phyloP scores from a whole-genome alignment of 1,284 basidiomycete species.

The Heimioporus retisporus region DNA sequence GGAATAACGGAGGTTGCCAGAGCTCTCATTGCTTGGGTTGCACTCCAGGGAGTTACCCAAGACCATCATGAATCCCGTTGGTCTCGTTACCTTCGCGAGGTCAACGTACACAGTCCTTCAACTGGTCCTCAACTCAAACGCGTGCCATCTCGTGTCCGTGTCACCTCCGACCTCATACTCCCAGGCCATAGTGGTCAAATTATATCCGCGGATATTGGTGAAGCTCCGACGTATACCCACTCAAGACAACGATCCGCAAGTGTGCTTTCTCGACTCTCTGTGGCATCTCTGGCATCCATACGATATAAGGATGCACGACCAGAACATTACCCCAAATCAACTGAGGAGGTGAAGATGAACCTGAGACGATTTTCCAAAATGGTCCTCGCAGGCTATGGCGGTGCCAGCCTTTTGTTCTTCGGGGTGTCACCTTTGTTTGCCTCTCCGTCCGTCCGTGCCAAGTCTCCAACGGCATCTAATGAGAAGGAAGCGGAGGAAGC shows the following conservation, averaged over 20 bases:
- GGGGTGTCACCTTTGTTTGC: conserved; percentile 65
- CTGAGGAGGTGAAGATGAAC: conserved; percentile 69
- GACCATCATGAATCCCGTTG: conserved; percentile 80
- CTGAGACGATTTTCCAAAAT: conserved; percentile 81
- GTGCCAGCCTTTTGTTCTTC: conserved; percentile 82
- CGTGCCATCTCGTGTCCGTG: conserved; percentile 67
- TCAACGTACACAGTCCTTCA: conserved; percentile 65
- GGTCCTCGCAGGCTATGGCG: conserved; percentile 84
- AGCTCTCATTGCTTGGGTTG: conserved; percentile 81
- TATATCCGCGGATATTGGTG: conserved; percentile 78
- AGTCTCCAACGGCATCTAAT: conserved; percentile 40
- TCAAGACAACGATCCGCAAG: conserved; percentile 35
- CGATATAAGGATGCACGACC: conserved; percentile 35
- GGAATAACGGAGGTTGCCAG: conserved; percentile 71
- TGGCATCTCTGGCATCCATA: conserved; percentile 41
- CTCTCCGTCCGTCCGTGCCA: conserved; percentile 35
- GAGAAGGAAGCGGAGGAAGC: conserved; percentile 66
- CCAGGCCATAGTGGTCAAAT: conserved; percentile 73
- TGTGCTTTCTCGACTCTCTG: conserved; percentile 42
- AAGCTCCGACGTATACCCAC: conserved; percentile 50
- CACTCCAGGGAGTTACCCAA: conserved; percentile 81
- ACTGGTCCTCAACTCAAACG: conserved; percentile 42
- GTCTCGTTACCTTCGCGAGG: conserved; percentile 72
- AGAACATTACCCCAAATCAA: conserved; percentile 49
- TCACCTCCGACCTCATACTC: conserved; percentile 75